These are phyloP conservation scores for Hypholoma sublateritium DNA, from an alignment of 768 basidiomycete genomes.

Conservation along the genomic window DNA sequence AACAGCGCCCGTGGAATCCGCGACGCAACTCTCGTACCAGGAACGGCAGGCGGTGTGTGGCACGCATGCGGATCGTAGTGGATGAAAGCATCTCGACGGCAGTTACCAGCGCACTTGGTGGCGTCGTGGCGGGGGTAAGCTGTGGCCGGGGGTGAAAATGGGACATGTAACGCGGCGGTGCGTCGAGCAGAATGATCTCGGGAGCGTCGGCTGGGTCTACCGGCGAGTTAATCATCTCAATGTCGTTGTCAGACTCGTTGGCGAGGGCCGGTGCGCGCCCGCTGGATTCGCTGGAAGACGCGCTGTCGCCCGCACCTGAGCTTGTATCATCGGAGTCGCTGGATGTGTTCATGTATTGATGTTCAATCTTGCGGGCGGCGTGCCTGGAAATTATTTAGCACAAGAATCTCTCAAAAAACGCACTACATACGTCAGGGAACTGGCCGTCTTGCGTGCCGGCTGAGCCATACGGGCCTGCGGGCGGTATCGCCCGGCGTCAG, in stretches of 20 bases:
- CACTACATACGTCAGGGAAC: background rate
- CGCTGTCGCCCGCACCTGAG: background rate
- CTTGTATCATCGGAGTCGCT: background rate
- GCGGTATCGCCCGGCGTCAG: background rate
- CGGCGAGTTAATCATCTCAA: background rate
- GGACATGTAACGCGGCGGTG: background rate
- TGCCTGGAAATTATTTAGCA: background rate
- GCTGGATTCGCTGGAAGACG: background rate
- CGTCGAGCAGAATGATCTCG: slow-evolving; percentile 1
- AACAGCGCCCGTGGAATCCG: slow-evolving; percentile 49
- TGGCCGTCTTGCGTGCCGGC: background rate
- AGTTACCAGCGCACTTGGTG: slow-evolving; percentile 33
- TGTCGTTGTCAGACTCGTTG: background rate
- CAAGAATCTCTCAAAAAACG: background rate
- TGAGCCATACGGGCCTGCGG: background rate
- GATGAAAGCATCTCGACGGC: slow-evolving; percentile 33
- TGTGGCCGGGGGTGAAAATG: too few relatives aligned
- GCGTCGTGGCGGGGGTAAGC: slow-evolving; percentile 9
- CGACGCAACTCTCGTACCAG: slow-evolving; percentile 48
- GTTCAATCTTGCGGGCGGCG: background rate
- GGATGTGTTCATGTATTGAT: background rate
- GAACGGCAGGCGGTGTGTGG: slow-evolving; percentile 50
- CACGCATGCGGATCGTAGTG: slow-evolving; percentile 35
- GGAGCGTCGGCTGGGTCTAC: background rate
- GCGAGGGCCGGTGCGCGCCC: background rate